Evolutionary conservation across 768 basidiomycete genomes (phyloP).

Genomic region (Albatrellus ellisii): DNA sequence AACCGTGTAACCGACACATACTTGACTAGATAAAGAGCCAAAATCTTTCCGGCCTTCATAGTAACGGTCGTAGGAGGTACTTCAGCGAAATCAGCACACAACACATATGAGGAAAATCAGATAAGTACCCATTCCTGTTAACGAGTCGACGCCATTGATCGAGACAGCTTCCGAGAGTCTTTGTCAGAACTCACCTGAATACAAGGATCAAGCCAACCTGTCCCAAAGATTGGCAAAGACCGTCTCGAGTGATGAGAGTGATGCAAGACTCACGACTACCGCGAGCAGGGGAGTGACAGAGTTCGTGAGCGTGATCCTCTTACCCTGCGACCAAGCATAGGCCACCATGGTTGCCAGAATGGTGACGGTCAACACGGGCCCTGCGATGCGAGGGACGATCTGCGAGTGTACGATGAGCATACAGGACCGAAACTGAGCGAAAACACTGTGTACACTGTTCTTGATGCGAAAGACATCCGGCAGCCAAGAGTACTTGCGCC

Average conservation of each 20-base stretch:
- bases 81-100: constrained; percentile 16
- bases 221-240: background rate
- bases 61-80: constrained; percentile 78
- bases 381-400: constrained; percentile 60
- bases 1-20: constrained; percentile 15
- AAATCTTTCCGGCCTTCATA: constrained; percentile 87
- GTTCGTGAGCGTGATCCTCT: constrained; percentile 56
- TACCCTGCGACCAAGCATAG: constrained; percentile 45
- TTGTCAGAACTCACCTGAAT: constrained; percentile 49
- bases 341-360: constrained; percentile 52
- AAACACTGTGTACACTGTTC: constrained; percentile 48
- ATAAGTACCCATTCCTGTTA: constrained; percentile 45
- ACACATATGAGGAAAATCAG: background rate
- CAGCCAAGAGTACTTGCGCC: constrained; percentile 68
- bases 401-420: no score
- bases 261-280: constrained; percentile 53
- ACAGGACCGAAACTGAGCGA: background rate
- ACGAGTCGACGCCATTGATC: background rate
- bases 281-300: constrained; percentile 80
- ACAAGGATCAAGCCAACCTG: constrained; percentile 85
- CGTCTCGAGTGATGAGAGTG: background rate
- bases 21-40: constrained; percentile 53
- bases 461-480: constrained; percentile 78
- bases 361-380: constrained; percentile 78
- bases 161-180: background rate